These are phyloP conservation scores for Blastobotrys petasosporus DNA, from an alignment of 1,139 yeast genomes.

Conservation along the genomic window DNA sequence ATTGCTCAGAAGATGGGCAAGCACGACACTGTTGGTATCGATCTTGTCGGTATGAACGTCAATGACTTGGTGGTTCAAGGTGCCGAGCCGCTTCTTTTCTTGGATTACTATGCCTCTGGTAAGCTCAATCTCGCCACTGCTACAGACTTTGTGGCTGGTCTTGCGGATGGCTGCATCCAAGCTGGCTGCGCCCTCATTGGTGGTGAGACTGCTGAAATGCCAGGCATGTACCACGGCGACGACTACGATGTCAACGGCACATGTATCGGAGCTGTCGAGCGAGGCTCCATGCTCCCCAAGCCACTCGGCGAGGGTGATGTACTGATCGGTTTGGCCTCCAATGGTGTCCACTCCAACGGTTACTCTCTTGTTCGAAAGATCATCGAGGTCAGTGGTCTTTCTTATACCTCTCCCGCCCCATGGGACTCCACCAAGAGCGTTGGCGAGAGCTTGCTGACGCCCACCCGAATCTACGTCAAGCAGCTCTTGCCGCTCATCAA, in stretches of 20 bases:
- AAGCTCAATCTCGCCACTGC: conserved; percentile 80
- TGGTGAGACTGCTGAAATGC: conserved; percentile 99
- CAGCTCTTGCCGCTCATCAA: conserved; percentile 72
- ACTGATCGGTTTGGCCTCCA: conserved; percentile 78
- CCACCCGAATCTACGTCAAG: conserved; percentile 92
- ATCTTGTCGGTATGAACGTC: conserved; percentile 97
- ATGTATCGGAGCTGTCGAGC: conserved; percentile 96
- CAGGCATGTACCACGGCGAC: conserved; percentile 92
- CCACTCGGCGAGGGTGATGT: conserved; percentile 75
- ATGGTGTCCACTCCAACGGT: conserved; percentile 96
- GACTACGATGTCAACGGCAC: conserved; percentile 99
- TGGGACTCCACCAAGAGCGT: conserved; percentile 72
- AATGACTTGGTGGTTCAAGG: conserved; percentile 98
- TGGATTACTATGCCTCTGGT: conserved; percentile 96
- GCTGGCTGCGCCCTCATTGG: conserved; percentile 98
- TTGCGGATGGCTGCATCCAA: conserved; percentile 90
- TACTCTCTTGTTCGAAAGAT: conserved; percentile 94
- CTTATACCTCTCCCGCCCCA: conserved; percentile 74
- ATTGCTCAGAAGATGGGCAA: conserved; percentile 86
- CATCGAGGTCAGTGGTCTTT: conserved; percentile 63
- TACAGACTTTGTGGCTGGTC: conserved; percentile 86
- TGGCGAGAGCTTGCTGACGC: conserved; percentile 81
- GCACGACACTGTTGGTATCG: conserved; percentile 96
- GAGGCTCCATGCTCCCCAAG: conserved; percentile 67
- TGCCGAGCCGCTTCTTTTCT: conserved; percentile 92